Base-by-base conservation (phyloP, 2,329 filamentous ascomycete genomes). In the Fusarium udum region DNA sequence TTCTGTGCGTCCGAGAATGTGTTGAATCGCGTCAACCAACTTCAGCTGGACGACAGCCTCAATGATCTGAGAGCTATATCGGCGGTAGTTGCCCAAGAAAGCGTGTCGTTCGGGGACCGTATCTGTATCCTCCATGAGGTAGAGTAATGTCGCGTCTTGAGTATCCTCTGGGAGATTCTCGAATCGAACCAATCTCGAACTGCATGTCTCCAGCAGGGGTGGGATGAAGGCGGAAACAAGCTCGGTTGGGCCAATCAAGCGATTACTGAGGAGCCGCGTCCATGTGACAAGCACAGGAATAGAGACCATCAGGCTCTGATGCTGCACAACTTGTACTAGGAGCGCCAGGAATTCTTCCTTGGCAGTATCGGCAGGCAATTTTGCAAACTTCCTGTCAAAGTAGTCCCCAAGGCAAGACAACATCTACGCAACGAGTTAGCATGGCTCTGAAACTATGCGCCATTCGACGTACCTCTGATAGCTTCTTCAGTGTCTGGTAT, bases 61-160 rank as follows among this genome's bases (percentile, higher is more conserved):
- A 62, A 99, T 94, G 32, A 98, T 89, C 67, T 93, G 92, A 7
- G 92, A 91, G 80, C 95, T 96, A 78, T 97, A 98, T 67, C 96
- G 90, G 43, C 96, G 89, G 81, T 99, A 99, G 79, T 99, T 98
- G 8, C 95, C 95, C 16, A 98, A 87, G 80, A 99, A 99, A 2
- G 95, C 94, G 82, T 99, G 96, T 31, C 95, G 90, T 80, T 99
- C 96, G 0, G 96, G 96, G 26, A 95, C 86, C 0, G 95, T 98
- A 78, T 99, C 96, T 63, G 97, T 97, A 79, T 99, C 96, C 78
- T 98, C 95, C 77, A 95, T 87, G 4, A 99, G 87, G 74, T 97
- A 96, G 16, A 94, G 85, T 66, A 95, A 89, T 1, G 93, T 95
- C 4, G 93, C 88, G 76, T 98, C 92, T 52, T 93, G 89, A 0